Evolutionary conservation across 805 yeast genomes (phyloP).

Genomic region (Lipomyces lipofer): DNA sequence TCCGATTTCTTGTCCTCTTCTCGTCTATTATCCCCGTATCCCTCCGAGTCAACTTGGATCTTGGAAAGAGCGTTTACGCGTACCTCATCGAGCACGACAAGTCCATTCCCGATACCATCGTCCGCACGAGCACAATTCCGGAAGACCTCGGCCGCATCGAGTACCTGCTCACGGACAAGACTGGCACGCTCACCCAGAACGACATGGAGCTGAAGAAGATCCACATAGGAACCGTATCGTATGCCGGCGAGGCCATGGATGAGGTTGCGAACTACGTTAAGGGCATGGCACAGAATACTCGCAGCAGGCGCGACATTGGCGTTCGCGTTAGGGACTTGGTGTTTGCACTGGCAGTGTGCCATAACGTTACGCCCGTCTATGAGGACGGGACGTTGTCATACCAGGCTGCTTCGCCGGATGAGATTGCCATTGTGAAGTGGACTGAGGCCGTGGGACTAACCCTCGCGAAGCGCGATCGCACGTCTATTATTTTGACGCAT

Average conservation of each 20-base stretch:
- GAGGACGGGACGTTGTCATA: slow-evolving; percentile 75
- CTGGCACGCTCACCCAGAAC: slow-evolving; percentile 96
- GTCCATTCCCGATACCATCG: slow-evolving; percentile 81
- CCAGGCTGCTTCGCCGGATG: slow-evolving; percentile 99
- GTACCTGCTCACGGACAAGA: slow-evolving; percentile 87
- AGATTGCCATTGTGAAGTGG: slow-evolving; percentile 92
- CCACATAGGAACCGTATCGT: slow-evolving; percentile 90
- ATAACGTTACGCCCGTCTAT: slow-evolving; percentile 91
- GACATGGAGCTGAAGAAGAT: slow-evolving; percentile 95
- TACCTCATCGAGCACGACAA: slow-evolving; percentile 88
- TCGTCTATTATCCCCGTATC: slow-evolving; percentile 97
- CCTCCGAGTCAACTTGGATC: slow-evolving; percentile 86
- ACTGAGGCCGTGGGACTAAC: slow-evolving; percentile 84
- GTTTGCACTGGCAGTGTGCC: slow-evolving; percentile 87
- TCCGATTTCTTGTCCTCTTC: slow-evolving; percentile 87
- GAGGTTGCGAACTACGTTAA: slow-evolving; percentile 51
- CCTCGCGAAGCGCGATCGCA: slow-evolving; percentile 78
- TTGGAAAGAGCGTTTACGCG: slow-evolving; percentile 95
- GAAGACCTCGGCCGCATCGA: slow-evolving; percentile 97
- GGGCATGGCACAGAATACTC: slow-evolving; percentile 35
- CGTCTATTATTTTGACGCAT: slow-evolving; percentile 67
- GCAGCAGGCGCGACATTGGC: slow-evolving; percentile 68
- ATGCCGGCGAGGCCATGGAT: slow-evolving; percentile 89
- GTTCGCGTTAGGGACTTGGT: slow-evolving; percentile 77
- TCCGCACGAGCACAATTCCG: slow-evolving; percentile 95